Percentiles rank a stretch among this genome's conserved stretches.
Evolutionary conservation across 75 land plant species (phyloP).

Genomic region (Pseudotsuga menziesii): DNA sequence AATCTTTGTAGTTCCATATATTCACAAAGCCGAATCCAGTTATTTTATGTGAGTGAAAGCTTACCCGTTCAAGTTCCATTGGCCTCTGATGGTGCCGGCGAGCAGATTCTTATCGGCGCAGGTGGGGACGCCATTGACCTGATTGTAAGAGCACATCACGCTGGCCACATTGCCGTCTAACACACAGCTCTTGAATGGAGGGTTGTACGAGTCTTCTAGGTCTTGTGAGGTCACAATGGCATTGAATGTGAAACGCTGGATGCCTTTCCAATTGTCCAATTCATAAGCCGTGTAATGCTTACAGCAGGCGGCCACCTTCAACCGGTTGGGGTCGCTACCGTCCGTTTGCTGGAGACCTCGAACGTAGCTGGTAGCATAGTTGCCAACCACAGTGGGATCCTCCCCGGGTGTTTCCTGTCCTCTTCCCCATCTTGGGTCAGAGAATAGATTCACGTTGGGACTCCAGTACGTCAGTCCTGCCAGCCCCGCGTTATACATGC

Average conservation of each 20-base stretch:
- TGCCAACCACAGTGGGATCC: constrained; percentile 57
- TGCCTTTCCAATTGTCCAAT: constrained; percentile 73
- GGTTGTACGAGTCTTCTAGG: constrained; percentile 77
- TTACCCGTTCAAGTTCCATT: constrained; percentile 86
- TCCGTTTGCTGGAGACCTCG: constrained; percentile 57
- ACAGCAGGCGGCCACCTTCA: constrained; percentile 88
- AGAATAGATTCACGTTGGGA: constrained; percentile 78
- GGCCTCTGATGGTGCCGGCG: constrained; percentile 39
- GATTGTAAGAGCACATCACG: constrained; percentile 98
- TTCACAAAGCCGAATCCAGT: not conserved
- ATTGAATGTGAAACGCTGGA: constrained; percentile 69
- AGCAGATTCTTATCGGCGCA: constrained; percentile 84
- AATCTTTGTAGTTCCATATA: too few species aligned
- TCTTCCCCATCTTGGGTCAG: constrained; percentile 96
- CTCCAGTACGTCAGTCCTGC: constrained; percentile 93
- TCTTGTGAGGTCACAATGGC: constrained; percentile 84
- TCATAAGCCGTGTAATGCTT: constrained; percentile 91
- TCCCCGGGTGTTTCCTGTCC: constrained; percentile 97
- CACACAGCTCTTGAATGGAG: constrained; percentile 76
- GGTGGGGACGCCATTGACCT: constrained; percentile 89
- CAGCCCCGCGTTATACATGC: constrained; percentile 77
- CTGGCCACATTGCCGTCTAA: constrained; percentile 77
- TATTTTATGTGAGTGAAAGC: not conserved
- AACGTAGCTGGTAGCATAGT: constrained; percentile 63
- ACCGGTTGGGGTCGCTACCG: constrained; percentile 20